These are phyloP conservation scores for Ophiocordyceps camponoti-saundersi DNA, from an alignment of 2,329 filamentous ascomycete genomes.

Conservation along the genomic window DNA sequence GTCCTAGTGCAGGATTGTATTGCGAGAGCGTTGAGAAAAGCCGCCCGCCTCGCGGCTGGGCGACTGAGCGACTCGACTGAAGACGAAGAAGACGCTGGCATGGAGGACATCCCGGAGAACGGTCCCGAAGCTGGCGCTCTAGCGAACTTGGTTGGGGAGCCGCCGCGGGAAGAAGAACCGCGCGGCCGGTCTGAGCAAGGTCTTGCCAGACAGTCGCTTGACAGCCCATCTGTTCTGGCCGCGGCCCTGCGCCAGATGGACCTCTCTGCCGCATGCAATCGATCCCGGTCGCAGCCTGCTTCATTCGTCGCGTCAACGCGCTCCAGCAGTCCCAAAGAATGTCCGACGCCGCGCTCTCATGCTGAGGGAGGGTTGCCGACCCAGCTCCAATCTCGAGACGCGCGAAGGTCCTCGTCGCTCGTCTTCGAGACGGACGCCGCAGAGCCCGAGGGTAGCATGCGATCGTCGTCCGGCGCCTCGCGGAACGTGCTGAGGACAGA, in stretches of 20 bases:
- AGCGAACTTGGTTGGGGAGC: slow-evolving; percentile 20
- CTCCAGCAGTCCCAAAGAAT: slow-evolving; percentile 81
- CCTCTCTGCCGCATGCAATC: slow-evolving; percentile 10
- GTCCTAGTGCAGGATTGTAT: slow-evolving; percentile 92
- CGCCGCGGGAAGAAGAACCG: slow-evolving; percentile 1
- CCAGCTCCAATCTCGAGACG: slow-evolving; percentile 40
- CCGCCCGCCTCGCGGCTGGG: slow-evolving; percentile 72
- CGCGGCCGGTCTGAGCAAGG: slow-evolving; percentile 5
- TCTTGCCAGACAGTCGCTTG: slow-evolving; percentile 6
- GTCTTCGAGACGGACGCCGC: slow-evolving; percentile 69
- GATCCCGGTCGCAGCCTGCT: slow-evolving; percentile 31
- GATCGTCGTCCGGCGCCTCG: slow-evolving; percentile 61
- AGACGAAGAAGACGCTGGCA: slow-evolving; percentile 32
- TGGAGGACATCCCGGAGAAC: slow-evolving; percentile 4
- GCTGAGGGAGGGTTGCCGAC: slow-evolving; percentile 36
- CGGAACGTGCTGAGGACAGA: slow-evolving; percentile 56
- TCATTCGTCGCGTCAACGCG: slow-evolving; percentile 52
- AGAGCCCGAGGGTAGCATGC: slow-evolving; percentile 76
- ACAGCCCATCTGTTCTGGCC: slow-evolving; percentile 34
- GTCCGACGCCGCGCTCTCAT: slow-evolving; percentile 78
- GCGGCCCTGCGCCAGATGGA: slow-evolving; percentile 30
- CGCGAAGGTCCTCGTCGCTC: slow-evolving; percentile 55
- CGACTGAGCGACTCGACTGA: slow-evolving; percentile 64
- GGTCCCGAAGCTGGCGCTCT: slow-evolving; percentile 5
- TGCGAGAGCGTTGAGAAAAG: slow-evolving; percentile 77